Evolutionary conservation across 192 early-diverging fungal species (phyloP), one percentile per base, ranked within the genome.

Genomic region (Coemansia sp.): DNA sequence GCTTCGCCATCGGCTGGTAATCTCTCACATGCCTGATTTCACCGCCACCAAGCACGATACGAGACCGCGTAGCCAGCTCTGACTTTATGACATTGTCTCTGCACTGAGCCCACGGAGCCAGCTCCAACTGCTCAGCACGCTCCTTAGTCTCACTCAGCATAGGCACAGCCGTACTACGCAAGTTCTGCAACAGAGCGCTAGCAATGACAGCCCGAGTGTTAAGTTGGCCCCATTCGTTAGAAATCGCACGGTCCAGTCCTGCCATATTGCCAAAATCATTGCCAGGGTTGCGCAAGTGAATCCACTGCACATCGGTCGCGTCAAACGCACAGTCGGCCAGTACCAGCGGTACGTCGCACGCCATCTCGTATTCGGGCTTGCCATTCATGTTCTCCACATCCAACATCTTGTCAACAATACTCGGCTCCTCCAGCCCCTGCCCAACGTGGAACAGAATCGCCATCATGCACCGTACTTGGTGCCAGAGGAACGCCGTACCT

Each of bases 381-480:
- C 93, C 89, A 0, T 76, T 76, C 12, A 87, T 83, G 23, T 72
- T 64, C 60, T 67, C 64, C 0, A 94, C 61, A 71, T 95, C 91
- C 56, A 95, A 70, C 61, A 99, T 39, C 9, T 81, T 66, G 33
- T 82, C 69, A 28, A 96, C 77, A 23, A 97, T 76, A 11, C 74
- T 84, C 10, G 92, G 91, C 20, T 76, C 43, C 66, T 99, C 96
- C 16, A 89, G 66, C 3, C 88, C 85, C 65, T 91, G 88, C 1
- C 95, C 96, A 11, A 97, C 87, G 42, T 92, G 73, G 61, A 96
- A 90, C 42, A 99, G 69, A 20, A 97, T 82, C 1, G 92, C 85
- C 89, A 95, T 94, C 92, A 99, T 96, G 77, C 91, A 95, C 20
- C 96, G 89, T 52, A 99, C 95, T 77, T 97, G 96, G 78, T 99